These are phyloP conservation scores for Xylaria sp. DNA, from an alignment of 2,329 filamentous ascomycete species.

Conservation along the genomic window DNA sequence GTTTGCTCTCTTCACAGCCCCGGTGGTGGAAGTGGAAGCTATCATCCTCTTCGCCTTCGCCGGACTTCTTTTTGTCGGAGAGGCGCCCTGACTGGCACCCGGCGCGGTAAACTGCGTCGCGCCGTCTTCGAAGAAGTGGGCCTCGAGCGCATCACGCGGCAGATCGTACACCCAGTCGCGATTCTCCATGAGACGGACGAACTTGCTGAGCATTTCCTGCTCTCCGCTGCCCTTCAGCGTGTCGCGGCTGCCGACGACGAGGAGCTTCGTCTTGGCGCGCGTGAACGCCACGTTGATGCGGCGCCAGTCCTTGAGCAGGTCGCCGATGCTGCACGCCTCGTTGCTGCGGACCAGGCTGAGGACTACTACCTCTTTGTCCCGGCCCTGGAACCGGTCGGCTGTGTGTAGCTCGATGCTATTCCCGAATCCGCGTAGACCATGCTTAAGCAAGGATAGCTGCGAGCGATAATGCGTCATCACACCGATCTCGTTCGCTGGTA, in stretches of 20 bases:
- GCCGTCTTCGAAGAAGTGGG: constrained; percentile 73
- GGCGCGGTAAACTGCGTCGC: constrained; percentile 59
- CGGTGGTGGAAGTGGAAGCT: neutral
- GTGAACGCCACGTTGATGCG: constrained; percentile 97
- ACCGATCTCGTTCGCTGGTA: constrained; percentile 81
- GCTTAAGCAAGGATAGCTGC: constrained; percentile 84
- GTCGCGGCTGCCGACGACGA: constrained; percentile 83
- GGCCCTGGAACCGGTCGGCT: constrained; percentile 94
- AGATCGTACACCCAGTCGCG: constrained; percentile 85
- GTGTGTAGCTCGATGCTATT: constrained; percentile 90
- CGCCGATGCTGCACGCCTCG: constrained; percentile 82
- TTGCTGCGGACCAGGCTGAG: constrained; percentile 91
- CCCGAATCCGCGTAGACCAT: constrained; percentile 69
- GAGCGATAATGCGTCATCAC: constrained; percentile 98
- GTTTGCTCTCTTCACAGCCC: constrained; percentile 22
- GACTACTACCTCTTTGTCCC: constrained; percentile 93
- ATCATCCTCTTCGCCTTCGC: constrained; percentile 37
- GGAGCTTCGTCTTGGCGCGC: constrained; percentile 87
- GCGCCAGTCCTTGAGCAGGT: constrained; percentile 89
- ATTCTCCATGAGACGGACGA: constrained; percentile 80
- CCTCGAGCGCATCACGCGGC: constrained; percentile 68
- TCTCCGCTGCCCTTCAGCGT: constrained; percentile 79
- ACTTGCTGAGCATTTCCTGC: constrained; percentile 79
- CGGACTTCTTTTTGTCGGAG: constrained; percentile 30
- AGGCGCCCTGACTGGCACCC: constrained; percentile 38